Conservation (phyloP, 768 basidiomycete species). For the Rhodotorula babjevae region DNA sequence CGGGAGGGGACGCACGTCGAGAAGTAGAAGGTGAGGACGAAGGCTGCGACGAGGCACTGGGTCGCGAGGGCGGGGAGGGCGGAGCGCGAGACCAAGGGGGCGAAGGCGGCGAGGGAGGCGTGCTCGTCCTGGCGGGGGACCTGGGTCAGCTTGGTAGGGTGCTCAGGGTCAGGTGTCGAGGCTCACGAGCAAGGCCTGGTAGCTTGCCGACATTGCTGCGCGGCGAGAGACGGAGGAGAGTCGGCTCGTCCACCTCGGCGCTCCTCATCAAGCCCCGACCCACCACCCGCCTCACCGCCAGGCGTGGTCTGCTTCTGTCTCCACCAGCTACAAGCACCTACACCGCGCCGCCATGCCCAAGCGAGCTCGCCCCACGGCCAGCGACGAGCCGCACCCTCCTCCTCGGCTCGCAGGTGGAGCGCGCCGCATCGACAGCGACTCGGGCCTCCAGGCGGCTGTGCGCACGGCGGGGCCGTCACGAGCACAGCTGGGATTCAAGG, state of each 20-base stretch:
- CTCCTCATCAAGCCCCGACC: too few species aligned
- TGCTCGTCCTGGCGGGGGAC: not conserved
- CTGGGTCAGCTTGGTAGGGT: too few species aligned
- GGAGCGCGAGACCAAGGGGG: slow-evolving; percentile 2
- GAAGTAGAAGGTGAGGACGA: slow-evolving; percentile 20
- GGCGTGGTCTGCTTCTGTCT: too few species aligned
- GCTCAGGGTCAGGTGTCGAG: not conserved
- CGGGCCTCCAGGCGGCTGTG: too few species aligned
- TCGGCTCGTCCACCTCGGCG: too few species aligned
- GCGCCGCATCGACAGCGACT: not conserved
- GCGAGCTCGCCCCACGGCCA: not conserved
- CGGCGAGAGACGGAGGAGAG: not conserved
- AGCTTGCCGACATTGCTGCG: not conserved
- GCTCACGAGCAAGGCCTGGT: not conserved
- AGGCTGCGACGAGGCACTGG: slow-evolving; percentile 2
- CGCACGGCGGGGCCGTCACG: not conserved
- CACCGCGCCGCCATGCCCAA: not conserved
- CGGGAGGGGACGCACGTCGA: not conserved
- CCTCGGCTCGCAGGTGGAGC: not conserved
- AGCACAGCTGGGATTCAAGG: not conserved
- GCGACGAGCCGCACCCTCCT: not conserved
- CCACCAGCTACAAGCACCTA: not conserved
- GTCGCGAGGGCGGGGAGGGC: slow-evolving; percentile 2
- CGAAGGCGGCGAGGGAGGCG: slow-evolving; percentile 10
- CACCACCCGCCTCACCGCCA: too few species aligned